Evolutionary conservation across 306 rosid genomes (phyloP).

Genomic region (Argentina anserina): DNA sequence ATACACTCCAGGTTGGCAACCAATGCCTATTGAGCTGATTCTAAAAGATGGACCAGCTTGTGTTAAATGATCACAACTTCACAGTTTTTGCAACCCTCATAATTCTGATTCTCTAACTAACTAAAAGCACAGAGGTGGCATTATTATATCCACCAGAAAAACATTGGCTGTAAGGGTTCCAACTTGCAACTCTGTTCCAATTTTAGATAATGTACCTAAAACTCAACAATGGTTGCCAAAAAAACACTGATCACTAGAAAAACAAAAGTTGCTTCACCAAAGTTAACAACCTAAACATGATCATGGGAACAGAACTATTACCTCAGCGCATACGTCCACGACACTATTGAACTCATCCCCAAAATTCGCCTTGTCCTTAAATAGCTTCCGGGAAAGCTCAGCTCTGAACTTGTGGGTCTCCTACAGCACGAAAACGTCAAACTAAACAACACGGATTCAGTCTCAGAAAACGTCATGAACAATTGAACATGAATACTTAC

Average conservation of each 20-base stretch:
- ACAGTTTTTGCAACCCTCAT: not conserved
- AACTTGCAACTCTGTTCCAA: no score
- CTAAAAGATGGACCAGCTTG: not conserved
- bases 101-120: not conserved
- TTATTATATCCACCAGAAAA: no score
- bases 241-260: not conserved
- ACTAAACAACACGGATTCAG: not conserved
- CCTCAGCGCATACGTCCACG: constrained; percentile 59
- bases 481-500: constrained; percentile 18
- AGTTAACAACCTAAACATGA: not conserved
- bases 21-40: not conserved
- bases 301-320: not conserved
- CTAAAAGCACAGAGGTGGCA: not conserved
- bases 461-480: not conserved
- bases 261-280: not conserved
- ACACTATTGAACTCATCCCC: constrained; percentile 50
- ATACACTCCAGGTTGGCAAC: not conserved
- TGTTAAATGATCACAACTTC: not conserved
- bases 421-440: constrained; percentile 18
- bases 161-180: no score
- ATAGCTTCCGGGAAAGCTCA: constrained; percentile 47
- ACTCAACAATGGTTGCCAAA: not conserved
- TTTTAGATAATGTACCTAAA: not conserved
- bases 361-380: constrained; percentile 43
- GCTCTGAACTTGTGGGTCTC: constrained; percentile 60